Conservation (phyloP, 345 rosid genomes). For the Gossypioides kirkii region DNA sequence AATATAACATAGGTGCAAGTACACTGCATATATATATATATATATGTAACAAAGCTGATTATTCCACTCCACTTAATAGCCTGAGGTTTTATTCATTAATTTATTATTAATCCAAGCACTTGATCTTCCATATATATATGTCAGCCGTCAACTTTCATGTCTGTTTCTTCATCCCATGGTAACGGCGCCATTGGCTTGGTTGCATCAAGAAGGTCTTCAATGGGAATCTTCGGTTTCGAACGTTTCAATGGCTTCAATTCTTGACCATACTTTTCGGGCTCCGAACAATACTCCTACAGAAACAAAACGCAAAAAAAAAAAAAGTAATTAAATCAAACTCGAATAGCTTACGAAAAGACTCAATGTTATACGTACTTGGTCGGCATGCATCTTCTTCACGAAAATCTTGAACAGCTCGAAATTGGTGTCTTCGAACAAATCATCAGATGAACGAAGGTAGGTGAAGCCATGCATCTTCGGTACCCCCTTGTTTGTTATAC, state of each 20-base stretch:
- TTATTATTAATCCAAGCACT: neutral
- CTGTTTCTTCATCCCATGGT: conserved; percentile 8
- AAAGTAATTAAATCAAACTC: neutral
- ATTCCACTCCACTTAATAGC: neutral
- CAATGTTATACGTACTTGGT: conserved; percentile 40
- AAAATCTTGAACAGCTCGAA: conserved; percentile 55
- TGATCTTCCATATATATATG: neutral
- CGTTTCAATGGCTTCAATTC: neutral
- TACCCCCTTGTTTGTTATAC: conserved; percentile 44
- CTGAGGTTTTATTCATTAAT: neutral
- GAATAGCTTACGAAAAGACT: neutral
- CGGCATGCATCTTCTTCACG: conserved; percentile 77
- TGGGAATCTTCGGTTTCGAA: neutral
- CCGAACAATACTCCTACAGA: conserved; percentile 2
- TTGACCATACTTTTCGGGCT: neutral
- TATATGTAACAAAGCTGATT: neutral
- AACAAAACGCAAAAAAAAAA: neutral
- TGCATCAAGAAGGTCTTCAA: neutral
- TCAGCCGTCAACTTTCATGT: conserved; percentile 11
- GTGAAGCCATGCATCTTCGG: conserved; percentile 68
- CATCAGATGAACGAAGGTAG: conserved; percentile 61
- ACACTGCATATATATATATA: no score
- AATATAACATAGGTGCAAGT: no score
- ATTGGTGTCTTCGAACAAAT: conserved; percentile 35
- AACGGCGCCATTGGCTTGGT: neutral